Evolutionary conservation across 768 basidiomycete species (phyloP).

Genomic region (Rhodotorula toruloides): DNA sequence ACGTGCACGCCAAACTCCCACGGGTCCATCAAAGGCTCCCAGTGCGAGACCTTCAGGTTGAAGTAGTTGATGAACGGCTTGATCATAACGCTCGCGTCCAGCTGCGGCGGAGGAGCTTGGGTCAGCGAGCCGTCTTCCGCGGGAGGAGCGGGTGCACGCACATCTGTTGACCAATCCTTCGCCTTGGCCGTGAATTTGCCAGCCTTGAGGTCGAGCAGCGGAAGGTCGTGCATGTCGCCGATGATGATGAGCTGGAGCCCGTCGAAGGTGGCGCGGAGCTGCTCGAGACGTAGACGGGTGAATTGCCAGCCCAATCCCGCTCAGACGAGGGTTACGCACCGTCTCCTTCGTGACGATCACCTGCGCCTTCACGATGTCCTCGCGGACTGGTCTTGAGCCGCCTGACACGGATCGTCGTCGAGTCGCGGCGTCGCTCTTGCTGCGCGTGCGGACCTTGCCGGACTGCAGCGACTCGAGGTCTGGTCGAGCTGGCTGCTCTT

Average conservation of each 20-base stretch:
- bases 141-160: conserved; percentile 46
- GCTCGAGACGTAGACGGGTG: background rate
- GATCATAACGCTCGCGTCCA: conserved; percentile 75
- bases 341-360: conserved; percentile 38
- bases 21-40: conserved; percentile 96
- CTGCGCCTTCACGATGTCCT: conserved; percentile 20
- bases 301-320: too few species aligned
- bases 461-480: background rate
- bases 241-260: conserved; percentile 90
- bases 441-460: background rate
- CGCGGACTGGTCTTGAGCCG: background rate
- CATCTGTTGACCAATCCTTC: conserved; percentile 91
- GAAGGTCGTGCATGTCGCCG: conserved; percentile 90
- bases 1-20: conserved; percentile 81
- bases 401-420: conserved; percentile 6
- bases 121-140: too few species aligned
- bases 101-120: conserved; percentile 50
- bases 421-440: conserved; percentile 14
- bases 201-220: conserved; percentile 79
- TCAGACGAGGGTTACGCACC: conserved; percentile 3
- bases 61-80: conserved; percentile 84
- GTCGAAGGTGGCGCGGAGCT: conserved; percentile 62
- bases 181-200: conserved; percentile 75
- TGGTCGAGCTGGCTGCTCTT: background rate
- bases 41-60: conserved; percentile 95